Evolutionary conservation across 257 asterid genomes (phyloP).

Genomic region (Solanum boliviense): DNA sequence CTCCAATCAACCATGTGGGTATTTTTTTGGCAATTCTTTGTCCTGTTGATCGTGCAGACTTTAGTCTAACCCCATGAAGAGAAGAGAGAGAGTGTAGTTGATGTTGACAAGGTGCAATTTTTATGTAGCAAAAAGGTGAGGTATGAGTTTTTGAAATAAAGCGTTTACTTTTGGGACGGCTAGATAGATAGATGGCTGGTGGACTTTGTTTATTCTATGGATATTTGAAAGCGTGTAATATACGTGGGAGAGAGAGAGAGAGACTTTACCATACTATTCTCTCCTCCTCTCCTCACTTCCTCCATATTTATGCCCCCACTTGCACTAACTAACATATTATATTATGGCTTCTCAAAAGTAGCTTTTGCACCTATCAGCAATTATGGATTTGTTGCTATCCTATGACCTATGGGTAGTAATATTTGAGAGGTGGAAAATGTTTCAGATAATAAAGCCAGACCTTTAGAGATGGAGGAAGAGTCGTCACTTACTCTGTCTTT

Average conservation of each 20-base stretch:
- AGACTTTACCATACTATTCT: neutral
- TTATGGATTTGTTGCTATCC: neutral
- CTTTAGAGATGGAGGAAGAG: neutral
- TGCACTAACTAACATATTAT: conserved; percentile 6
- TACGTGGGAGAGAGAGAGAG: conserved; percentile 20
- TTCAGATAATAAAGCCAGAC: neutral
- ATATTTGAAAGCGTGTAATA: conserved; percentile 26
- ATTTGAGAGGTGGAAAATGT: neutral
- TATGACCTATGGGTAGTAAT: neutral
- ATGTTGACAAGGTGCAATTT: conserved; percentile 74
- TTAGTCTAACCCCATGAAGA: conserved; percentile 16
- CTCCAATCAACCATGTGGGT: conserved; percentile 42
- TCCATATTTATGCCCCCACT: conserved; percentile 16
- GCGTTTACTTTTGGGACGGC: conserved; percentile 96
- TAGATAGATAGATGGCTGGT: conserved; percentile 24
- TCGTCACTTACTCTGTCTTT: neutral
- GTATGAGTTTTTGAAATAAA: conserved; percentile 40
- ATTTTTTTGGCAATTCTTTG: conserved; percentile 15
- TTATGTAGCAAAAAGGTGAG: conserved; percentile 31
- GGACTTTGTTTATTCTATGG: conserved; percentile 38
- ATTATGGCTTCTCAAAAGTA: neutral
- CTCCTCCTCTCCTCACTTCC: neutral
- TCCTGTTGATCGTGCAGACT: conserved; percentile 41
- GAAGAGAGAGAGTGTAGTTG: conserved; percentile 38
- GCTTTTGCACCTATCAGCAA: neutral